Base-by-base conservation (phyloP, 108 stramenopile species). In the Aurantiochytrium sp. region DNA sequence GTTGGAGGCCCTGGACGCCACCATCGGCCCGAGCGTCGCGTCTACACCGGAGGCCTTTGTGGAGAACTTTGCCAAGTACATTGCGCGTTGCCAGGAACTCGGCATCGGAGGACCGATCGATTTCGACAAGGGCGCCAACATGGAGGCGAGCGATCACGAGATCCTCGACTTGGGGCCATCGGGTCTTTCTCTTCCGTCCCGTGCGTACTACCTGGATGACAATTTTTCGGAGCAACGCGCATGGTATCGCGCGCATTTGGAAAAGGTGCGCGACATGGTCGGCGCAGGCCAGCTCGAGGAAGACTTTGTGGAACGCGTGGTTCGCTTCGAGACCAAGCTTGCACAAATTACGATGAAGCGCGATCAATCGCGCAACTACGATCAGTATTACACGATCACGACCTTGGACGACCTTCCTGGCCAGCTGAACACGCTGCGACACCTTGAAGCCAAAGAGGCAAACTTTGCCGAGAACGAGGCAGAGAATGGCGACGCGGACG, bases 271-370 rank as follows among this genome's bases (percentile, higher is more conserved):
- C 45, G 51, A 83, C 23, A 47, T 53, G 51, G 23, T 83, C 28
- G 76, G 76, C 51, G 76, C 45, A 6, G 2, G 49, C 4, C 44
- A 53, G 3, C 76, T 83, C 18, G 19, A 53, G 4, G 76, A 83
- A 0, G 76, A 8, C 76, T 83, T 83, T 53, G 76, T 53, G 49
- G 76, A 83, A 0, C 76, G 76, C 45, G 76, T 83, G 12, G 49
- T 83, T 12, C 76, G 76, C 76, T 83, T 83, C 28, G 76, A 83
- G n/a, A 83, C 45, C 4, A 83, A 83, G 76, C 76, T 83, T 23
- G 76, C 76, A 35, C 76, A 83, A 45, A 83, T 83, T 23, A 12
- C 49, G 16, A 47, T 83, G 49, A 83, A 53, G 25, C 76, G 49
- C n/a, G 76, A 83, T 35, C 76, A 83, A 45, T 21, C 49, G 23